phyloP scores from a whole-genome alignment of 371 early-diverging fungal species.

The Haplosporangium sp. region DNA sequence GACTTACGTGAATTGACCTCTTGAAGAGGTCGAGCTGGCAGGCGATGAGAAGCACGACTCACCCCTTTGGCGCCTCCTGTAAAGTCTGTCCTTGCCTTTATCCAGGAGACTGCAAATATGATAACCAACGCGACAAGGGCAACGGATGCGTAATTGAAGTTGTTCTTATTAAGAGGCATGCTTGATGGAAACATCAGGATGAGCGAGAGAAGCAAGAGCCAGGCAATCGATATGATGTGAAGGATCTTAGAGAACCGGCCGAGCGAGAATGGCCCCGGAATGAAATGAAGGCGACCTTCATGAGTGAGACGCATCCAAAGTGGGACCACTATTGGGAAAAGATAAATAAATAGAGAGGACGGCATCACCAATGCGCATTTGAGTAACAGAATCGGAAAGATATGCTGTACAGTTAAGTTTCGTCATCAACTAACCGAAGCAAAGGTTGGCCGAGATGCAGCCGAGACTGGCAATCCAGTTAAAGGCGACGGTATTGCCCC shows the following conservation, averaged over 20 bases:
- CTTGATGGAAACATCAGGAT: conserved; percentile 30
- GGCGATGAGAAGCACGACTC: conserved; percentile 42
- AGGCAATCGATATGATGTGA: conserved; percentile 24
- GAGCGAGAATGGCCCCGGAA: conserved; percentile 30
- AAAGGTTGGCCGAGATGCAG: conserved; percentile 37
- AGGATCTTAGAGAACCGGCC: conserved; percentile 28
- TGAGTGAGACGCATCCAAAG: conserved; percentile 43
- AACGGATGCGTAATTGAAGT: conserved; percentile 39
- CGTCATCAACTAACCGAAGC: conserved; percentile 15
- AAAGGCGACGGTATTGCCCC: conserved; percentile 44
- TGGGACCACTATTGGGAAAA: conserved; percentile 18
- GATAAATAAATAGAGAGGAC: neutral
- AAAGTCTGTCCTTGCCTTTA: conserved; percentile 43
- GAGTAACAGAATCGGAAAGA: neutral
- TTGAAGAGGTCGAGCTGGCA: conserved; percentile 2
- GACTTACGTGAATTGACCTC: conserved; percentile 12
- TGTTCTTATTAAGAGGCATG: conserved; percentile 32
- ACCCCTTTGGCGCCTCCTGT: conserved; percentile 44
- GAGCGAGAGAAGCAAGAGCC: conserved; percentile 29
- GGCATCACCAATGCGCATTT: no score
- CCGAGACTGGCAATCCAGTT: conserved; percentile 45
- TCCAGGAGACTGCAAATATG: conserved; percentile 30
- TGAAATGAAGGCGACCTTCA: conserved; percentile 33
- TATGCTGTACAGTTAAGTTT: no score
- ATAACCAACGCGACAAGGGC: conserved; percentile 12